Percentiles rank a stretch among this genome's conserved stretches.
phyloP scores from a whole-genome alignment of 805 yeast genomes.

The Blastobotrys chiropterorum region DNA sequence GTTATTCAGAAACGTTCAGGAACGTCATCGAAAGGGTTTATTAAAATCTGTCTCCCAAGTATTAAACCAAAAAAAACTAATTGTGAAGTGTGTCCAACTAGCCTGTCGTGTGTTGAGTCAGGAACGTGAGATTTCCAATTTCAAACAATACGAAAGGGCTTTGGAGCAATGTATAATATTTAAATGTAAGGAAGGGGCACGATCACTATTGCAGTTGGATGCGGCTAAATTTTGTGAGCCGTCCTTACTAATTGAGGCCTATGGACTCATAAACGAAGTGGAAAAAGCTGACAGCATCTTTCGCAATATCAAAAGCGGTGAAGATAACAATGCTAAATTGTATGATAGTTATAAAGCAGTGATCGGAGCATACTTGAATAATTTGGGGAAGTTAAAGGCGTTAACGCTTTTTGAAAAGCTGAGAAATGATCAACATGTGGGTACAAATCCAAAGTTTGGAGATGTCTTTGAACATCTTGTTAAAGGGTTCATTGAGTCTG shows the following conservation, averaged over 20 bases:
- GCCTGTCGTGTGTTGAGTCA: neutral
- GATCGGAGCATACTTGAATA: neutral
- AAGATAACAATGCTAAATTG: neutral
- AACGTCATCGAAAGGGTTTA: neutral
- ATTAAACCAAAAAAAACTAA: neutral
- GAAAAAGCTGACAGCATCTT: neutral
- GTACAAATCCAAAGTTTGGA: neutral
- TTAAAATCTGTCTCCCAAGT: neutral
- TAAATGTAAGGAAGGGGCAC: neutral
- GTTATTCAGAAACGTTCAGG: neutral
- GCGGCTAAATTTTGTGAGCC: neutral
- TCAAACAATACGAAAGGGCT: neutral
- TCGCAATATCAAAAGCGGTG: no score
- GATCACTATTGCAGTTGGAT: neutral
- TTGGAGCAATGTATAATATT: neutral
- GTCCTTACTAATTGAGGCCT: neutral
- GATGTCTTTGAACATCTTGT: neutral
- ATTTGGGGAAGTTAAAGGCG: neutral
- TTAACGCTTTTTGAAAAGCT: neutral
- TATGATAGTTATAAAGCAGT: neutral
- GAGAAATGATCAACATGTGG: neutral
- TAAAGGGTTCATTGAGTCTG: constrained; percentile 20
- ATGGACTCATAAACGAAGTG: neutral
- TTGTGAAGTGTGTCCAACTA: neutral
- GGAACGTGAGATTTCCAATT: neutral